A percentile compares a stretch with the other conserved stretches of the same genome.
Evolutionary conservation across 192 early-diverging fungal species (phyloP).

Genomic region (Dispira parvispora): DNA sequence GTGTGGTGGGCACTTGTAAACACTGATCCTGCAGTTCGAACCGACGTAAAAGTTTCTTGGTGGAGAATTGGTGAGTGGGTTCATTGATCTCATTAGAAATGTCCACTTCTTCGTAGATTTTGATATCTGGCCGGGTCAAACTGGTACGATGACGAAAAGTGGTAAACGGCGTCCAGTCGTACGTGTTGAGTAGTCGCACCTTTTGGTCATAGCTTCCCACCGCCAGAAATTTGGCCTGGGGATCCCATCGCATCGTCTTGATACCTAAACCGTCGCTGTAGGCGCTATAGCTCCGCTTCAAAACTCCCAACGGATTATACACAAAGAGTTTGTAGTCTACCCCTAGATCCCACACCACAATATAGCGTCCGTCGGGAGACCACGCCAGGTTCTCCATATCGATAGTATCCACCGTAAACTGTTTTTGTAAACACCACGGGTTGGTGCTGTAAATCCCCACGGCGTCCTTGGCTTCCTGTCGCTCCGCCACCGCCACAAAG

Average conservation of each 20-base stretch:
- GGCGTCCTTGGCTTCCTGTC: conserved; percentile 26
- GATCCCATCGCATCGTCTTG: conserved; percentile 57
- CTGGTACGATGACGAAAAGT: conserved; percentile 39
- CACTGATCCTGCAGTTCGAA: conserved; percentile 36
- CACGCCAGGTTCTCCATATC: conserved; percentile 62
- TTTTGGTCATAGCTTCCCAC: conserved; percentile 77
- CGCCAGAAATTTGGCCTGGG: conserved; percentile 55
- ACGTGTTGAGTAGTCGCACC: conserved; percentile 54
- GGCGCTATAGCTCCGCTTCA: conserved; percentile 25
- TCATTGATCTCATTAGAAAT: conserved; percentile 6
- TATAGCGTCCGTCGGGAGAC: conserved; percentile 71
- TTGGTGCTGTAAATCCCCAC: conserved; percentile 21
- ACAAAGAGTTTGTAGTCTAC: conserved; percentile 49
- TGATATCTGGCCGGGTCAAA: conserved; percentile 16
- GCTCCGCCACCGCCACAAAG: conserved; percentile 24
- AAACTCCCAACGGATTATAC: conserved; percentile 49
- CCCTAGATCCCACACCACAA: conserved; percentile 57
- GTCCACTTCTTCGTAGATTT: conserved; percentile 9
- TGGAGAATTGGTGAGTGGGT: background rate
- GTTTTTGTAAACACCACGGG: conserved; percentile 25
- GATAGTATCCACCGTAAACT: conserved; percentile 45
- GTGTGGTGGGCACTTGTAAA: conserved; percentile 27
- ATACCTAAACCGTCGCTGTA: conserved; percentile 55
- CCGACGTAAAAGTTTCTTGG: conserved; percentile 6
- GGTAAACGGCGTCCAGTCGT: conserved; percentile 47